phyloP scores from a whole-genome alignment of 169 alveolate species.

The Cryptosporidium baileyi region DNA sequence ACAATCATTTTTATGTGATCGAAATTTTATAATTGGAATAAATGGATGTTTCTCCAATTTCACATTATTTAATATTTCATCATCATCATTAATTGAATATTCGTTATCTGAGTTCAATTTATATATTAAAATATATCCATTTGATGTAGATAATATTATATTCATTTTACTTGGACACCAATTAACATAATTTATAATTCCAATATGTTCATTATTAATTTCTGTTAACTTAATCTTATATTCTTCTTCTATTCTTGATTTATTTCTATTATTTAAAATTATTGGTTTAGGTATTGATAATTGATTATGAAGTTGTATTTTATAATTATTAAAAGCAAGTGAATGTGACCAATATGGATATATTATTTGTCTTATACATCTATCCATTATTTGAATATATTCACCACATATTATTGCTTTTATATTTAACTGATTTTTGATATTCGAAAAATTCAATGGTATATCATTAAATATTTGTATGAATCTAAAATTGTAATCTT shows the following conservation, averaged over 20 bases:
- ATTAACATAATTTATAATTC: constrained; percentile 24
- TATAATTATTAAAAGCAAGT: constrained; percentile 11
- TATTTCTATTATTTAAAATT: background rate
- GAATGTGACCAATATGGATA: constrained; percentile 63
- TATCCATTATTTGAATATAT: background rate
- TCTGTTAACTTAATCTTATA: background rate
- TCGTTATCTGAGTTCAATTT: background rate
- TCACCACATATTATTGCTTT: constrained; percentile 67
- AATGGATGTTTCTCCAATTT: background rate
- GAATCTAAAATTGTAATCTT: background rate
- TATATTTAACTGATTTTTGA: constrained; percentile 1
- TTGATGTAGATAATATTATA: constrained; percentile 26
- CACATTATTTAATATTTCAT: background rate
- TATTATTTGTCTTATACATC: background rate
- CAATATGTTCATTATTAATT: background rate
- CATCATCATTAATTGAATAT: background rate
- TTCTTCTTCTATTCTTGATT: background rate
- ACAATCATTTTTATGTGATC: constrained; percentile 8
- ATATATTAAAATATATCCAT: constrained; percentile 41
- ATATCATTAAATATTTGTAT: constrained; percentile 34
- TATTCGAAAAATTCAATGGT: constrained; percentile 32
- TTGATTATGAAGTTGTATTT: background rate
- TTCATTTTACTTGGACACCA: constrained; percentile 50
- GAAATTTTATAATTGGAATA: constrained; percentile 3
- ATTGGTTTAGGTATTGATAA: background rate